These are phyloP conservation scores for Artemisia annua DNA, from an alignment of 129 eudicot species.

Conservation along the genomic window DNA sequence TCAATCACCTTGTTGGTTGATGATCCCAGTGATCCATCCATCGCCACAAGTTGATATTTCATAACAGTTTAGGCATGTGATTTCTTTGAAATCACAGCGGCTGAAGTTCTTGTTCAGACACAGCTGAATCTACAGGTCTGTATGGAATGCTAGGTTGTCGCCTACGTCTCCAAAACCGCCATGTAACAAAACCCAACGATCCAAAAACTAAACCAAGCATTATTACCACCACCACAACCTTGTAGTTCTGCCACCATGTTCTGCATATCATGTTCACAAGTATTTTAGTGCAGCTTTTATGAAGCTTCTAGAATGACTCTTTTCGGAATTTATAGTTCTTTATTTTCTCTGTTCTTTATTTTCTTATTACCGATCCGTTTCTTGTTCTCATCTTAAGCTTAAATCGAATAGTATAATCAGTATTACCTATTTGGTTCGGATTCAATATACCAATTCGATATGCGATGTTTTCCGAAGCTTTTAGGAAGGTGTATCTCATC, in stretches of 20 bases:
- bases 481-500: constrained; percentile 66
- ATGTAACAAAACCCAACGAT: constrained; percentile 48
- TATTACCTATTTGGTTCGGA: constrained; percentile 61
- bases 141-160: constrained; percentile 44
- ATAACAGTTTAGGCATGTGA: background rate
- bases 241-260: constrained; percentile 69
- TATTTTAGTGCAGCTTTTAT: background rate
- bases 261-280: constrained; percentile 35
- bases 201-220: constrained; percentile 43
- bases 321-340: too few species aligned
- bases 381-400: background rate
- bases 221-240: constrained; percentile 34
- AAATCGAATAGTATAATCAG: background rate
- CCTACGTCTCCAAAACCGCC: constrained; percentile 63
- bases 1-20: constrained; percentile 19
- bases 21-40: constrained; percentile 13
- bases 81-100: constrained; percentile 42
- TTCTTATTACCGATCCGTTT: too few species aligned
- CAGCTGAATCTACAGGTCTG: constrained; percentile 60
- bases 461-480: constrained; percentile 60
- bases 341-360: too few species aligned
- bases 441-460: constrained; percentile 63
- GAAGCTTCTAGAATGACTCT: too few species aligned
- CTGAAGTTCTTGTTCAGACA: constrained; percentile 88
- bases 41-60: background rate